phyloP scores from a whole-genome alignment of 768 basidiomycete species.

The Russula compacta region DNA sequence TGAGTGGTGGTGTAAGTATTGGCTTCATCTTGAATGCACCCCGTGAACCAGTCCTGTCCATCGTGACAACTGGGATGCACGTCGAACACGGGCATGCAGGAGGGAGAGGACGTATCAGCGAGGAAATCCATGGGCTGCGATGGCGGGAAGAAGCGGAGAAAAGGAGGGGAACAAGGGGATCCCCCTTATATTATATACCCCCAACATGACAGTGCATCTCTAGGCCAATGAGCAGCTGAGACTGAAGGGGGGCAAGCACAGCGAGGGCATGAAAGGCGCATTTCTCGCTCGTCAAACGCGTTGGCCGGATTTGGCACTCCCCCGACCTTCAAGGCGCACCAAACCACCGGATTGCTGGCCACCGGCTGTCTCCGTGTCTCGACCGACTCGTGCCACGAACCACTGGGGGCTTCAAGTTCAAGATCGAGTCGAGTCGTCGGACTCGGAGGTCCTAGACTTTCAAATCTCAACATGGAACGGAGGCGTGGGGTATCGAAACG shows the following conservation, averaged over 20 bases:
- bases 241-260: neutral
- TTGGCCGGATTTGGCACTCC: neutral
- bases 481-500: conserved; percentile 51
- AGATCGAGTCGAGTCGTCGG: too few species aligned
- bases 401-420: neutral
- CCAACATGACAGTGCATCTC: neutral
- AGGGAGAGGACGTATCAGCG: neutral
- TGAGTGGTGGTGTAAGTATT: neutral
- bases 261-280: conserved; percentile 5
- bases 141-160: neutral
- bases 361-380: neutral
- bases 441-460: neutral
- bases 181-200: neutral
- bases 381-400: neutral
- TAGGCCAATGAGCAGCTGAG: neutral
- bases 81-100: neutral
- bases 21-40: neutral
- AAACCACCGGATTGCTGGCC: neutral
- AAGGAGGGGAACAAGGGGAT: neutral
- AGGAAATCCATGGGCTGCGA: neutral
- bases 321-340: neutral
- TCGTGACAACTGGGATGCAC: neutral
- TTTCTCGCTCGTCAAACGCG: neutral
- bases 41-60: neutral
- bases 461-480: conserved; percentile 44